These are phyloP conservation scores for Mycena vitilis DNA, from an alignment of 768 basidiomycete species.

Conservation along the genomic window DNA sequence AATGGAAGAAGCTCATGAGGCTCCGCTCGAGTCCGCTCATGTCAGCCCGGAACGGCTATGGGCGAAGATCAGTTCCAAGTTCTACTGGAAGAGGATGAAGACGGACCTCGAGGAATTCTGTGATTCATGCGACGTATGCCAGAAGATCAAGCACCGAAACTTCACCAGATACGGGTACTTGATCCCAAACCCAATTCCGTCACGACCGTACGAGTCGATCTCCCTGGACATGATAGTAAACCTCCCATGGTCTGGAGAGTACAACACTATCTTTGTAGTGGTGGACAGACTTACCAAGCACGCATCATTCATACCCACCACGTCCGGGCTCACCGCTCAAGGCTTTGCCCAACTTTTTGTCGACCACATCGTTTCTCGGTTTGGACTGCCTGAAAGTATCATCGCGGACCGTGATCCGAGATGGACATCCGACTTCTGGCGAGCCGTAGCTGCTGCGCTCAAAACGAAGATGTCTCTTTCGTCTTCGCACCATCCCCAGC, in stretches of 20 bases:
- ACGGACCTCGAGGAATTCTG: not conserved
- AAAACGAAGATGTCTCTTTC: not conserved
- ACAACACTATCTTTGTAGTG: constrained; percentile 11
- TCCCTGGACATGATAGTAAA: constrained; percentile 43
- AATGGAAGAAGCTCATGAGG: constrained; percentile 17
- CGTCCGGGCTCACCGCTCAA: not conserved
- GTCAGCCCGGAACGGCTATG: not conserved
- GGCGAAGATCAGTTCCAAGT: not conserved
- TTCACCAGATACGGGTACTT: constrained; percentile 29
- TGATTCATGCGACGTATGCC: not conserved
- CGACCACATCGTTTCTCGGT: not conserved
- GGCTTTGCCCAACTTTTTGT: constrained; percentile 17
- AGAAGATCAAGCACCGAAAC: not conserved
- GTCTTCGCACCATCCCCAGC: not conserved
- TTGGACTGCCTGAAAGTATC: constrained; percentile 15
- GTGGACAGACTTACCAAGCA: constrained; percentile 19
- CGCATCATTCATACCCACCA: constrained; percentile 25
- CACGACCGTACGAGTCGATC: constrained; percentile 37
- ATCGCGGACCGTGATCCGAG: constrained; percentile 21
- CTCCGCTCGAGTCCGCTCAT: constrained; percentile 21
- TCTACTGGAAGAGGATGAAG: constrained; percentile 7
- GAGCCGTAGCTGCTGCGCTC: not conserved
- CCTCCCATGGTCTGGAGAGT: constrained; percentile 37
- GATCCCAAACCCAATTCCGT: constrained; percentile 39
- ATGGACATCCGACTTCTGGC: constrained; percentile 27